Evolutionary conservation across 495 filamentous ascomycete genomes (phyloP), one percentile per base, ranked within the genome.

Genomic region (Penicillium turbatum): DNA sequence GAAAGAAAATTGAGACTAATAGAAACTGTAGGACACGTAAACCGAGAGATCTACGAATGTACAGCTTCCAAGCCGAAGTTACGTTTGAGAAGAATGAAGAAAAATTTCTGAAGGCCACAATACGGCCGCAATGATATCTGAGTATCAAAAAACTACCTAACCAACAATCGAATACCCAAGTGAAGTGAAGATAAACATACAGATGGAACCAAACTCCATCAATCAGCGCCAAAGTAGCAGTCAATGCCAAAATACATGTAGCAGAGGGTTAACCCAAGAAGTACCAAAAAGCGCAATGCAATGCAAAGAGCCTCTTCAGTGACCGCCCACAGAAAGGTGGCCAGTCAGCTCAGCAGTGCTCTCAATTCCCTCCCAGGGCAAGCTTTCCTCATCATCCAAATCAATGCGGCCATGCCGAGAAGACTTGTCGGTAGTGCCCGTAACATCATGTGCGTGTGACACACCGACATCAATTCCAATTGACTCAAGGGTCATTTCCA

Each of bases 401-500:
- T 75, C 69, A 9, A 57, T 55, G 15, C 61, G 66, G 11, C 39
- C 60, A 43, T 65, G 66, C 9, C 51, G 56, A 48, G 64, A 61
- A 21, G 68, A 69, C 39, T 67, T 66, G 32, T 71, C 63, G 3
- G 68, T 67, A 1, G 62, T 70, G 21, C 54, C 67, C n/a, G 73
- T 73, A 19, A 74, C 57, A 43, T 73, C 61, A 9, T 41, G 53
- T 9, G 49, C 40, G 19, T 57, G 67, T 24, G 53, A 53, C 11
- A 54, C 48, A 8, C 64, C 57, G 36, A 62, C 48, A 59, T 80
- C 70, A 59, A 82, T 66, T 7, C 80, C 79, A 61, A 84, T 80
- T 9, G 76, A 79, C 47, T 80, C 70, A 10, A 90, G 72, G 0
- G 88, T 88, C 30, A 86, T 73, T 51, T 91, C 86, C 46, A 89